A percentile compares a stretch with the other conserved stretches of the same genome.
Evolutionary conservation across 352 stramenopile genomes (phyloP).

Genomic region (Globisporangium mamillatum): DNA sequence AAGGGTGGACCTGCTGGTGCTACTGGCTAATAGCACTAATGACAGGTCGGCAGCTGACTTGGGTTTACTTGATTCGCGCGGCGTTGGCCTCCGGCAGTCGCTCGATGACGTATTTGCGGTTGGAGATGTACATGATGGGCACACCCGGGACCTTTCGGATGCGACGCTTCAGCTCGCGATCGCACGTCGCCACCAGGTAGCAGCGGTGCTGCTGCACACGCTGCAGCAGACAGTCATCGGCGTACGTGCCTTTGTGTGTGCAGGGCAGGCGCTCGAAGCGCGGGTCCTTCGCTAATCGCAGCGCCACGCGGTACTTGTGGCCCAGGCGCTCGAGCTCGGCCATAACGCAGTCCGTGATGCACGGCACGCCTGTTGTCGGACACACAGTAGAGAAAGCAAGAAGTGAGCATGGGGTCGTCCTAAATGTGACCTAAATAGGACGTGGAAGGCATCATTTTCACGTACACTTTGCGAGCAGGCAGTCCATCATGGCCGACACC

Average conservation of each 20-base stretch:
- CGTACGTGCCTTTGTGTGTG: conserved; percentile 98
- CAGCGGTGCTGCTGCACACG: conserved; percentile 94
- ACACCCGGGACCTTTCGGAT: conserved; percentile 99
- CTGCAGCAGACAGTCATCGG: conserved; percentile 98
- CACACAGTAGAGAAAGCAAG: neutral
- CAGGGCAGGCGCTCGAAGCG: conserved; percentile 98
- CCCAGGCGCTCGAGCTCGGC: conserved; percentile 99
- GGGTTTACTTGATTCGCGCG: conserved; percentile 80
- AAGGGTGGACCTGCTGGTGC: neutral
- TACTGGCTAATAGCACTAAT: neutral
- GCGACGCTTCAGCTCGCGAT: conserved; percentile 98
- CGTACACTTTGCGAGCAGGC: conserved; percentile 98
- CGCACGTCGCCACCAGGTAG: conserved; percentile 99
- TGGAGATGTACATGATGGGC: conserved; percentile 99
- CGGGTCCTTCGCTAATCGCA: conserved; percentile 94
- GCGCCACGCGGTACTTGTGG: conserved; percentile 94
- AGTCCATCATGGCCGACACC: conserved; percentile 99
- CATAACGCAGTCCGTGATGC: conserved; percentile 99
- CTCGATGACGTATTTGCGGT: conserved; percentile 99
- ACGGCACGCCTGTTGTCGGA: conserved; percentile 74
- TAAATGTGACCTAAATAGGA: neutral
- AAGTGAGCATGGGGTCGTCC: neutral
- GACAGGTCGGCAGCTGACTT: neutral
- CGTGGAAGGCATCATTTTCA: neutral
- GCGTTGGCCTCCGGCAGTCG: conserved; percentile 97